phyloP scores from a whole-genome alignment of 768 basidiomycete genomes.

The Rhodotorula sphaerocarpa region DNA sequence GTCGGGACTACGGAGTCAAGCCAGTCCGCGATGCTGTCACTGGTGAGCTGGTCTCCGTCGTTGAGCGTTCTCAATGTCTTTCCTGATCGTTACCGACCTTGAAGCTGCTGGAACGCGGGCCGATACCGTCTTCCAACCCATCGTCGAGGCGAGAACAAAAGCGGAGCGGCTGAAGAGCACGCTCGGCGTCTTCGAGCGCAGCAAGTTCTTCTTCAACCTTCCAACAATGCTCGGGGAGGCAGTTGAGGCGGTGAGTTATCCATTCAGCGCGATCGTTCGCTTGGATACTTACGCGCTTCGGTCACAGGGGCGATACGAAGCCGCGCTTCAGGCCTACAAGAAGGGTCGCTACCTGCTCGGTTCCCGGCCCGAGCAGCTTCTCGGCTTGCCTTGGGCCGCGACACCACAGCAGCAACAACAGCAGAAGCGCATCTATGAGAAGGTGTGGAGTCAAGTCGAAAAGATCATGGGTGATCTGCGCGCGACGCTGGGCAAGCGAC shows the following conservation, averaged over 20 bases:
- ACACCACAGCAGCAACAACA: constrained; percentile 62
- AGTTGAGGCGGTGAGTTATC: constrained; percentile 66
- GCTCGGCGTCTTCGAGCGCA: constrained; percentile 87
- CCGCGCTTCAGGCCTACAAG: constrained; percentile 89
- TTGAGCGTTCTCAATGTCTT: too few relatives aligned
- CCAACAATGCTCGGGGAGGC: constrained; percentile 80
- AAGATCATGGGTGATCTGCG: constrained; percentile 90
- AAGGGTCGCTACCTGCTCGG: constrained; percentile 87
- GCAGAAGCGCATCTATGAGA: constrained; percentile 85
- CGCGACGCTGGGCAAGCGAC: constrained; percentile 61
- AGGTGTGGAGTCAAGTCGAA: constrained; percentile 82
- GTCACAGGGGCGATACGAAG: constrained; percentile 77
- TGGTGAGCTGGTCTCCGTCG: constrained; percentile 50
- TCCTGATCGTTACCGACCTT: too few relatives aligned
- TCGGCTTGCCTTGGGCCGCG: constrained; percentile 49
- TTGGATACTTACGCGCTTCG: neutral
- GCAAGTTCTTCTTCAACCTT: constrained; percentile 98
- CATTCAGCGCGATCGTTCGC: neutral
- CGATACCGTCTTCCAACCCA: constrained; percentile 89
- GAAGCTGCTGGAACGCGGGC: constrained; percentile 88
- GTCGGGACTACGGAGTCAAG: constrained; percentile 71
- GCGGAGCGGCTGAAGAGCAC: constrained; percentile 87
- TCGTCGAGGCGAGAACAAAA: constrained; percentile 89
- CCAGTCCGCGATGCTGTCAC: constrained; percentile 77
- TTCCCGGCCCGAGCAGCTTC: constrained; percentile 74